These are phyloP conservation scores for Conticribra guillardii DNA, from an alignment of 108 stramenopile species.

Conservation along the genomic window DNA sequence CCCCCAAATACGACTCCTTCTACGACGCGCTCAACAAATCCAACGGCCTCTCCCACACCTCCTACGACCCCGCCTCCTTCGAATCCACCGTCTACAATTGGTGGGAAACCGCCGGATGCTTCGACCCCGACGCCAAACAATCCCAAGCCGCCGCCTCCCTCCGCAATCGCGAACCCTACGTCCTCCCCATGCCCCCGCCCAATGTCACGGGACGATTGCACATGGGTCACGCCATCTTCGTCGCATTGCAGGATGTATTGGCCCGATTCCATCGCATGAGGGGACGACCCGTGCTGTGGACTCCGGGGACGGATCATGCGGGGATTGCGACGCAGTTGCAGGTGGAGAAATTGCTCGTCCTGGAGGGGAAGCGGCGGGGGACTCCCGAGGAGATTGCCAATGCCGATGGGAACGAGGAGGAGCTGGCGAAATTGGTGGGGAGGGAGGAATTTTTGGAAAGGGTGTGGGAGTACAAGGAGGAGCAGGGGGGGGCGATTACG, in stretches of 20 bases:
- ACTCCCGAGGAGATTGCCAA: constrained; percentile 49
- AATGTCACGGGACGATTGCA: constrained; percentile 99
- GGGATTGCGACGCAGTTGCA: constrained; percentile 99
- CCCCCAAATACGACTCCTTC: constrained; percentile 4
- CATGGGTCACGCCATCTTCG: constrained; percentile 99
- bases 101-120: constrained; percentile 88
- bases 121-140: constrained; percentile 83
- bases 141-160: constrained; percentile 3
- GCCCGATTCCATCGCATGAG: constrained; percentile 98
- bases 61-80: constrained; percentile 77
- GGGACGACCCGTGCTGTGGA: constrained; percentile 94
- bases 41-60: constrained; percentile 13
- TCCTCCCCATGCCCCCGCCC: constrained; percentile 97
- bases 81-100: constrained; percentile 78
- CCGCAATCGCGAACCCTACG: constrained; percentile 64
- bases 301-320: constrained; percentile 98
- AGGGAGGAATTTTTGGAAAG: constrained; percentile 88
- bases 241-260: constrained; percentile 97
- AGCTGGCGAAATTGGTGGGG: constrained; percentile 63
- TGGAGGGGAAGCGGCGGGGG: constrained; percentile 69
- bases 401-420: constrained; percentile 73
- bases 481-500: constrained; percentile 96
- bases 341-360: constrained; percentile 88
- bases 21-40: constrained; percentile 20
- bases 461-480: constrained; percentile 93